Evolutionary conservation across 1,284 basidiomycete genomes (phyloP), one percentile per base, ranked within the genome.

Genomic region (Quambalaria eucalypti): DNA sequence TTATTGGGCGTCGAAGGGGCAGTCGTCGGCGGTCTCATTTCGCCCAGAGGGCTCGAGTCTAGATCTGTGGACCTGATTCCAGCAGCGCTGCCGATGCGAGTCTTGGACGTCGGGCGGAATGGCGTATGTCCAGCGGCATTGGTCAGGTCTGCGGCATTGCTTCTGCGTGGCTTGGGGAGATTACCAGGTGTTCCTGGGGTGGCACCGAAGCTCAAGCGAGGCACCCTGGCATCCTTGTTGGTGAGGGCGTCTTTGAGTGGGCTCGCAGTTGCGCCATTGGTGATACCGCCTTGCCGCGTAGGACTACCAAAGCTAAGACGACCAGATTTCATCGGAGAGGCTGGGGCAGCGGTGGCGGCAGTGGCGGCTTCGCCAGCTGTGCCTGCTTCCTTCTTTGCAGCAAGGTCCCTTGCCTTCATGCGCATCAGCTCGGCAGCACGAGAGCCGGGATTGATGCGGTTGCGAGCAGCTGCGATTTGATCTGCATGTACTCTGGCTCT

Each of bases 401-500:
- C 88, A 0, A 74, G 52, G 44, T 72, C 65, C 10, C 52, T 54
- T 2, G 69, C 63, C 19, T 57, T 61, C 51, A 69, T 49, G 14
- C 55, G 54, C 28, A 85, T 78, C 68, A 88, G 90, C 71, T 86
- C 87, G 53, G 86, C 86, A 6, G 89, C 89, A 50, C 89, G 80
- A 2, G 87, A 87, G 1, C 88, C 88, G 10, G 82, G 84, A 1
- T 87, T 87, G 52, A 89, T 84, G 61, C 81, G 71, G 33, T 76
- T 65, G n/a, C 75, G 68, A 12, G 75, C 65, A 23, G 70, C 54
- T 28, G 77, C 62, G 30, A 74, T 62, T 6, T 56, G 62, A 47
- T 71, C 65, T 25, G 57, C 64, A 0, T 62, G 59, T 2, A 49
- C 52, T 51, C 66, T 64, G 21, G 59, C 56, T 16, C 55, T 29